Evolutionary conservation across 371 early-diverging fungal genomes (phyloP).

Genomic region (Haplosporangium sp.): DNA sequence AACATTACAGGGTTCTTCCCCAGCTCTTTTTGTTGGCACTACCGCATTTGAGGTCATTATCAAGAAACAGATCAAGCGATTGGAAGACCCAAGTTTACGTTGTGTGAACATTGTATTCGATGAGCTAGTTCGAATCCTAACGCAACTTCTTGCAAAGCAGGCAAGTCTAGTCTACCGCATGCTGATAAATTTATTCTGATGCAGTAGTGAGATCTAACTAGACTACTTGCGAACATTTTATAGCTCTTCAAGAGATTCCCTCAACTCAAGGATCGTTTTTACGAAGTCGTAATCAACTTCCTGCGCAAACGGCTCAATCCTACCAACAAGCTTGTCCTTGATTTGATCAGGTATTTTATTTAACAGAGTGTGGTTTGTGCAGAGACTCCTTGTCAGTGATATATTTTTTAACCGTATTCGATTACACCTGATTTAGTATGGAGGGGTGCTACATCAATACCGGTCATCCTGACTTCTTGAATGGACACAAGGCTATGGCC

Average conservation of each 20-base stretch:
- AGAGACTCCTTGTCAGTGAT: neutral
- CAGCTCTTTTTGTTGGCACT: constrained; percentile 96
- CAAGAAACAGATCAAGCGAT: constrained; percentile 95
- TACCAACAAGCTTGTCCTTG: constrained; percentile 94
- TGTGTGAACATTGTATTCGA: constrained; percentile 96
- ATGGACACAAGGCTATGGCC: constrained; percentile 95
- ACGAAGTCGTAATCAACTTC: constrained; percentile 90
- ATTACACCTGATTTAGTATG: constrained; percentile 66
- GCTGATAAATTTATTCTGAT: no score
- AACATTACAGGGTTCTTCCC: constrained; percentile 85
- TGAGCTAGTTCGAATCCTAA: constrained; percentile 94
- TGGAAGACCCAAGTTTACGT: constrained; percentile 96
- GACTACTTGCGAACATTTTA: neutral
- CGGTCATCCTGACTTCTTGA: constrained; percentile 98
- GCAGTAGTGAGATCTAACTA: no score
- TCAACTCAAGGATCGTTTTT: constrained; percentile 89
- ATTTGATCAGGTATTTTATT: constrained; percentile 79
- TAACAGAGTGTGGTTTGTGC: neutral
- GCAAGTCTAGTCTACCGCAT: constrained; percentile 45
- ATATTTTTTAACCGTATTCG: neutral
- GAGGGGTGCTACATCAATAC: constrained; percentile 98
- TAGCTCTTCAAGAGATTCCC: constrained; percentile 96
- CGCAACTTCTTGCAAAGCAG: constrained; percentile 90
- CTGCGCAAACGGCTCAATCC: constrained; percentile 90
- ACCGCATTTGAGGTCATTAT: constrained; percentile 98